Base-by-base conservation (phyloP, 2,329 filamentous ascomycete species). In the Podosphaera aphanis region DNA sequence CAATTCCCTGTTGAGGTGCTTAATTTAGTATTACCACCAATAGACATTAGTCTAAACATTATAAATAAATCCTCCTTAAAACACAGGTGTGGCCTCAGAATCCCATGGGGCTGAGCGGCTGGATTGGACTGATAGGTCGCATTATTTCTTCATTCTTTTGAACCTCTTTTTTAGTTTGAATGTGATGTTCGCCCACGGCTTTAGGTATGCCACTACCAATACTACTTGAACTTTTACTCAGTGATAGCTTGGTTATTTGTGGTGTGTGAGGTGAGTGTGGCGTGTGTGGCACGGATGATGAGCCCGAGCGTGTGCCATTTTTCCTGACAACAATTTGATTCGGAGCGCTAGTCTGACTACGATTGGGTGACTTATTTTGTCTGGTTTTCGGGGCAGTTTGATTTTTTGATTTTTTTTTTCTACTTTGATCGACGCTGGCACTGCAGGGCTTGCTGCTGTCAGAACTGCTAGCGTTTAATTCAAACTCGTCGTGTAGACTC, bases 41-140 rank as follows among this genome's bases (percentile, higher is more conserved):
- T 39, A 23, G 18, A 33, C 29, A 33, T 7, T 33, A 16, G 16
- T 11, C n/a, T 23, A 39, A 20, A 39, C 20, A 39, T 39, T 39
- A 39, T 15, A 39, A 15, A 39, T 19, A 13, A 38, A 13, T n/a
- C 18, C 8, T 38, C 35, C 20, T 29, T 19, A 27, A 15, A 31
- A 16, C 29, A 20, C 13, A 5, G n/a, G n/a, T n/a, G n/a, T 13
- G 4, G 13, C 20, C 42, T 53, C 46, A 59, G 19, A 77, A 70
- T 49, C 72, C 70, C 56, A 77, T 62, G 11, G 74, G 74, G 31
- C 74, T 79, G 41, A 79, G 60, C 37, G 75, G 75, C 59, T 76
- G 74, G 55, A 79, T 78, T 3, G 75, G 75, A 48, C 75, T 79
- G 31, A 79, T 59, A 2, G 72, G 72, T 38, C 57, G 51, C 51